These are phyloP conservation scores for Lenzites betulinus DNA, from an alignment of 768 basidiomycete genomes.

Conservation along the genomic window DNA sequence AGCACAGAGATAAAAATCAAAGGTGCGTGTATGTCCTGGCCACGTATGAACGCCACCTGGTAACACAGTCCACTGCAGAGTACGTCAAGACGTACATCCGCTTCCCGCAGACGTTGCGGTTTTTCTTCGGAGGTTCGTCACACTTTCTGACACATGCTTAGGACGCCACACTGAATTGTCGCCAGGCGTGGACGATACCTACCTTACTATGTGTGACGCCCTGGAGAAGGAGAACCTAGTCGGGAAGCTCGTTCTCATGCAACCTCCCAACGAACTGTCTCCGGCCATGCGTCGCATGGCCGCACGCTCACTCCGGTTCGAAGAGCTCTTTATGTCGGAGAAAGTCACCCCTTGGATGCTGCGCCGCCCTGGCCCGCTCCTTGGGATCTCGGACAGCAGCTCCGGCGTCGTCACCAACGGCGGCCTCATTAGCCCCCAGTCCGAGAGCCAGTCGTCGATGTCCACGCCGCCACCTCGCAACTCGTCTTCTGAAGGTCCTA, in stretches of 20 bases:
- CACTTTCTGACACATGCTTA: background rate
- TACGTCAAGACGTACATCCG: constrained; percentile 69
- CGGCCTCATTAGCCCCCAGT: constrained; percentile 69
- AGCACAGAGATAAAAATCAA: constrained; percentile 67
- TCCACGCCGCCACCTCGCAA: constrained; percentile 14
- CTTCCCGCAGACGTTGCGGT: constrained; percentile 71
- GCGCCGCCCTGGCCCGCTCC: constrained; percentile 45
- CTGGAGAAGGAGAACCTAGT: constrained; percentile 63
- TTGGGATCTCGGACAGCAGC: constrained; percentile 35
- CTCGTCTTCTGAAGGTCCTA: constrained; percentile 30
- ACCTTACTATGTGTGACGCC: constrained; percentile 50
- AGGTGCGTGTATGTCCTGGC: constrained; percentile 44
- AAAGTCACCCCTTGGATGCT: constrained; percentile 41
- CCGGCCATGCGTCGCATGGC: constrained; percentile 49
- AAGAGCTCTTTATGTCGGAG: constrained; percentile 50
- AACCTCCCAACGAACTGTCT: constrained; percentile 46
- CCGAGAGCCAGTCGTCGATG: constrained; percentile 46
- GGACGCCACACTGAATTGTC: background rate
- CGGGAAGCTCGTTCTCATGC: constrained; percentile 66
- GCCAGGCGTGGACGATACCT: constrained; percentile 9
- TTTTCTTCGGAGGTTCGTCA: constrained; percentile 69
- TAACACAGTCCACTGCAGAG: constrained; percentile 42
- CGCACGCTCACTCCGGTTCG: constrained; percentile 55
- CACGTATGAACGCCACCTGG: background rate
- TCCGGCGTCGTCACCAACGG: constrained; percentile 50